A percentile compares a stretch with the other conserved stretches of the same genome.
phyloP scores from a whole-genome alignment of 2,329 filamentous ascomycete species.

The Beauveria sp. region DNA sequence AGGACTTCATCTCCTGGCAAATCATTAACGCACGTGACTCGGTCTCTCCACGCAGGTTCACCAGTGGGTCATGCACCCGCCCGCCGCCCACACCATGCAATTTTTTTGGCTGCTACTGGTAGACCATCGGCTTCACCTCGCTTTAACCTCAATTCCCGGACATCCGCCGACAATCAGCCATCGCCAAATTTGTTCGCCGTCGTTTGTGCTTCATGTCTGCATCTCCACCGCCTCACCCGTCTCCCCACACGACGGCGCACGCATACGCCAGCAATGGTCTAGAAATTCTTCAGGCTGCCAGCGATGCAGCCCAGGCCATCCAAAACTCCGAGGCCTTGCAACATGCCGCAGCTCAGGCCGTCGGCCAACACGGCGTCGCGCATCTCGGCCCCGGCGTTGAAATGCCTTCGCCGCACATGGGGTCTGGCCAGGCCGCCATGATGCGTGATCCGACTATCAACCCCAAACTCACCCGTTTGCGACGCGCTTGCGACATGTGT shows the following conservation, averaged over 20 bases:
- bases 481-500: slow-evolving; percentile 54
- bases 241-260: slow-evolving; percentile 27
- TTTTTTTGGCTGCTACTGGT: slow-evolving; percentile 11
- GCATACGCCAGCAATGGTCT: slow-evolving; percentile 39
- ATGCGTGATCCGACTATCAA: slow-evolving; percentile 35
- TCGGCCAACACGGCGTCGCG: slow-evolving; percentile 21
- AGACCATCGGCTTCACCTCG: slow-evolving; percentile 30
- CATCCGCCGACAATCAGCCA: slow-evolving; percentile 38
- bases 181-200: slow-evolving; percentile 18
- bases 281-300: slow-evolving; percentile 38
- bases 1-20: background rate
- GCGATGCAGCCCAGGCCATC: slow-evolving; percentile 34
- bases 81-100: too few species aligned
- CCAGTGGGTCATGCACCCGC: background rate
- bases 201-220: slow-evolving; percentile 17
- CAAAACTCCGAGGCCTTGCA: slow-evolving; percentile 31
- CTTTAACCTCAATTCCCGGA: slow-evolving; percentile 32
- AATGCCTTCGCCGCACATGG: slow-evolving; percentile 18
- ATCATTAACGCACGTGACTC: slow-evolving; percentile 4
- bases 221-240: slow-evolving; percentile 19
- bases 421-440: slow-evolving; percentile 12
- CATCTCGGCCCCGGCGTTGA: slow-evolving; percentile 15
- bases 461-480: slow-evolving; percentile 46
- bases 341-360: slow-evolving; percentile 29
- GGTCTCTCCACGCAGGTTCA: background rate